These are phyloP conservation scores for Colletotrichum graminicola DNA, from an alignment of 2,329 filamentous ascomycete genomes.

Conservation along the genomic window DNA sequence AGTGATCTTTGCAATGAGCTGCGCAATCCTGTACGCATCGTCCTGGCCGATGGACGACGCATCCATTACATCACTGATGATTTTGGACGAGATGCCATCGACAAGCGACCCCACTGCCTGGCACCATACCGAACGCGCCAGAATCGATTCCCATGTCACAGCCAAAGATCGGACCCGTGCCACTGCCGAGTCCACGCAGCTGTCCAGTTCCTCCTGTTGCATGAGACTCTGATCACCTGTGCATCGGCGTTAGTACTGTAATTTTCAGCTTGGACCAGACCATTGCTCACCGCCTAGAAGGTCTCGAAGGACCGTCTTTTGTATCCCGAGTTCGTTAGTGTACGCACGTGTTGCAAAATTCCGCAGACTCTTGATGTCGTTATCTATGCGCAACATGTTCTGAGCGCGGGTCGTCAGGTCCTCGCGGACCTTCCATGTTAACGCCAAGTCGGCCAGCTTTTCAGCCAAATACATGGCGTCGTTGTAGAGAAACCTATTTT, in stretches of 20 bases:
- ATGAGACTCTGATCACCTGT: conserved; percentile 69
- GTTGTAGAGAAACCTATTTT: conserved; percentile 72
- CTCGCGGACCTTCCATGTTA: conserved; percentile 65
- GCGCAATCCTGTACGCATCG: conserved; percentile 72
- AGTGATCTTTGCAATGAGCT: conserved; percentile 68
- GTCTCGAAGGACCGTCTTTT: conserved; percentile 72
- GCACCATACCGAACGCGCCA: conserved; percentile 71
- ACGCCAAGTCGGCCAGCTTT: conserved; percentile 62
- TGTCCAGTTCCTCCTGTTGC: conserved; percentile 66
- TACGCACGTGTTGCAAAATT: conserved; percentile 73
- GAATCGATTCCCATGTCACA: conserved; percentile 67
- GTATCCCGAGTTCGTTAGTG: conserved; percentile 69
- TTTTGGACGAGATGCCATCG: conserved; percentile 69
- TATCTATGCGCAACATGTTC: conserved; percentile 69
- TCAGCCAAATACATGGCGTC: conserved; percentile 75
- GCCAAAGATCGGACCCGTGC: conserved; percentile 66
- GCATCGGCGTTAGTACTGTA: conserved; percentile 26
- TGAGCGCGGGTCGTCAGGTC: conserved; percentile 65
- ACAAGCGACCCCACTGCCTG: conserved; percentile 72
- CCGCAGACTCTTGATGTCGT: conserved; percentile 70
- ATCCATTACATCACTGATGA: conserved; percentile 72
- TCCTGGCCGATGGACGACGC: conserved; percentile 72
- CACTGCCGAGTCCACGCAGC: conserved; percentile 66
- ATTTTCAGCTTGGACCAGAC: conserved; percentile 4
- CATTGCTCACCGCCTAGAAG: conserved; percentile 63